A percentile compares a stretch with the other conserved stretches of the same genome.
Conservation (phyloP, 805 yeast genomes). For the Nakazawaea pomicola region DNA sequence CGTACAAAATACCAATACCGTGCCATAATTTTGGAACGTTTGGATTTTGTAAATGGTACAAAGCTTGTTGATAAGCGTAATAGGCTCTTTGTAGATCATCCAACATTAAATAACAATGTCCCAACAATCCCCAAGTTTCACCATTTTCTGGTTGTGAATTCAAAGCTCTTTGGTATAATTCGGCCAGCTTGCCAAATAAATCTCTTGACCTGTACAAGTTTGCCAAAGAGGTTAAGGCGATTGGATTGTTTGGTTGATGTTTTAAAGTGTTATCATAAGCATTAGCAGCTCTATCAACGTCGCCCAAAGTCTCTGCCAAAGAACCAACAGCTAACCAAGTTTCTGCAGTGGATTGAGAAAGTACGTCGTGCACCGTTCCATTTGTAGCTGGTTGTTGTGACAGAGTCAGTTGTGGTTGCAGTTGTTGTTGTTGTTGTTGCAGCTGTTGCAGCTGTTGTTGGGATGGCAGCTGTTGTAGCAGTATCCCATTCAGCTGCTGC, state of each 20-base stretch:
- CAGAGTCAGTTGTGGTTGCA: not conserved
- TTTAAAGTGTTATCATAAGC: conserved; percentile 86
- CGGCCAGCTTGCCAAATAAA: conserved; percentile 91
- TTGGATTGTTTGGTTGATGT: conserved; percentile 81
- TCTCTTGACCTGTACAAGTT: conserved; percentile 85
- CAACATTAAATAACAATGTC: conserved; percentile 95
- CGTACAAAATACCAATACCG: conserved; percentile 95
- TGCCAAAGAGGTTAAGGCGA: conserved; percentile 81
- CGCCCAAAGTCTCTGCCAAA: conserved; percentile 84
- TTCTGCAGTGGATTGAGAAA: conserved; percentile 56
- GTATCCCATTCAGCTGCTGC: conserved; percentile 2
- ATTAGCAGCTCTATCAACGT: conserved; percentile 81
- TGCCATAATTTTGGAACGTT: conserved; percentile 98
- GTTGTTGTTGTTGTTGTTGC: not conserved
- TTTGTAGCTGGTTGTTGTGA: not conserved
- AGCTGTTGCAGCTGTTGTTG: too few species aligned
- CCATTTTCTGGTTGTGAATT: conserved; percentile 82
- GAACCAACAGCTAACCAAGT: conserved; percentile 90
- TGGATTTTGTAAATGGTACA: conserved; percentile 85
- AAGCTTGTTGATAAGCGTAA: conserved; percentile 93
- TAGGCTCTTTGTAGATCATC: conserved; percentile 96
- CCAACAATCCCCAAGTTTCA: conserved; percentile 94
- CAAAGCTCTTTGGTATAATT: conserved; percentile 83
- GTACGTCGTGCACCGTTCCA: conserved; percentile 11
- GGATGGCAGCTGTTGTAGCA: conserved; percentile 3